Base-by-base conservation (phyloP, 2,329 filamentous ascomycete genomes). In the Delphinella strobiligena region DNA sequence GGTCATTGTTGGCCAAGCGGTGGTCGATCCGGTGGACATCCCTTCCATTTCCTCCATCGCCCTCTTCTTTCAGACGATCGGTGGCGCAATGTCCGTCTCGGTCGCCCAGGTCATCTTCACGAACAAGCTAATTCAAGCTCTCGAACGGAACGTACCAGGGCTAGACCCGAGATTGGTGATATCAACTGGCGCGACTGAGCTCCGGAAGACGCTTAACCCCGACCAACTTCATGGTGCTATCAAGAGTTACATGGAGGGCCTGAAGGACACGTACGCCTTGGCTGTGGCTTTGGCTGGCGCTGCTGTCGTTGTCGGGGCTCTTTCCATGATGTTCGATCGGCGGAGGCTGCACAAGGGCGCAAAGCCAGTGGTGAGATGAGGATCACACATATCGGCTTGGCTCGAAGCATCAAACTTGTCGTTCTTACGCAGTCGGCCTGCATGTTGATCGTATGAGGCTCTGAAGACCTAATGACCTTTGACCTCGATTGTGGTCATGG, bases 51-150 rank as follows among this genome's bases (percentile, higher is more conserved):
- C n/a, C n/a, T n/a, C n/a, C n/a, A 33, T 33, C 31, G 14, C 17
- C 9, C 31, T 33, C 14, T 17, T 67, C 50, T 50, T 57, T 45
- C 63, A 68, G 44, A 61, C 59, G 16, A 47, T 63, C 15, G 59
- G 59, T 14, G 62, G 62, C 9, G 58, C 62, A 4, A 49, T 69
- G 19, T 63, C 62, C 41, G 52, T 67, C 34, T 58, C 61, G 3
- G 59, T 61, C 9, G 58, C 54, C 2, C 62, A 69, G 48, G 53
- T 54, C 8, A 51, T 59, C 2, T 69, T 72, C 49, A 53, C 57
- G 2, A 61, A 63, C 35, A 52, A 53, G 2, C 50, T 70, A 1
- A 44, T 61, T 11, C 47, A 45, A 2, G 52, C 50, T 4, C 47
- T 67, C 2, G 47, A 49, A 3, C 34, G 46, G 12, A 55, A 56